phyloP scores from a whole-genome alignment of 768 basidiomycete genomes.

The Flagelloscypha sp. region DNA sequence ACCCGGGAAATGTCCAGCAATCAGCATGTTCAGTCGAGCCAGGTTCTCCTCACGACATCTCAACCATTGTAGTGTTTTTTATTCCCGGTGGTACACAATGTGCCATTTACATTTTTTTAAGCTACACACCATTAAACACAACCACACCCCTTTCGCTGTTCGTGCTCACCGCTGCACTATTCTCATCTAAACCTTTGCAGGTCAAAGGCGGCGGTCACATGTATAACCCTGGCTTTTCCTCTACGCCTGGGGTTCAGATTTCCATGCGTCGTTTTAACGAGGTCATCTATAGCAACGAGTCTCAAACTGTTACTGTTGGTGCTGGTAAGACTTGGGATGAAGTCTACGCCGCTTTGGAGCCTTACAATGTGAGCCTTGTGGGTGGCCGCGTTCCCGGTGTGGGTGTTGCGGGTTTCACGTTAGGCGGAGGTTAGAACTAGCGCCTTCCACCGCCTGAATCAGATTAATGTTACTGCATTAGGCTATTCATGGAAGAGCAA shows the following conservation, averaged over 20 bases:
- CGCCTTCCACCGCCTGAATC: background rate
- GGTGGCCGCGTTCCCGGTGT: conserved; percentile 53
- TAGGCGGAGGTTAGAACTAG: conserved; percentile 43
- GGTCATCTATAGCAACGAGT: conserved; percentile 30
- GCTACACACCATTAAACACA: conserved; percentile 9
- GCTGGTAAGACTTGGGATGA: conserved; percentile 59
- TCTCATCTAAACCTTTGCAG: conserved; percentile 18
- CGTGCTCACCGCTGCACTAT: background rate
- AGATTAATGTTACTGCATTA: conserved; percentile 9
- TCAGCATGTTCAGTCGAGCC: conserved; percentile 11
- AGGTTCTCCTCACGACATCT: conserved; percentile 9
- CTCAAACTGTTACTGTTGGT: conserved; percentile 34
- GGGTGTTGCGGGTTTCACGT: conserved; percentile 49
- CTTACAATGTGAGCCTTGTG: conserved; percentile 43
- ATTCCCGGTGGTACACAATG: background rate
- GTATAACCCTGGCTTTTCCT: conserved; percentile 48
- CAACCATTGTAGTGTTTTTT: conserved; percentile 4
- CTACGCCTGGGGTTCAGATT: conserved; percentile 53
- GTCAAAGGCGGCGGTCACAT: conserved; percentile 60
- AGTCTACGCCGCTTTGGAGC: conserved; percentile 47
- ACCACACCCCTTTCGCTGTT: conserved; percentile 13
- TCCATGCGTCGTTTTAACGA: conserved; percentile 41
- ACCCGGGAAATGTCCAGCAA: background rate
- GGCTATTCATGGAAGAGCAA: conserved; percentile 63
- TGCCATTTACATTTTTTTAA: background rate